Percentiles rank a stretch among this genome's conserved stretches.
These are phyloP conservation scores for Flaveria robusta DNA, from an alignment of 129 eudicot species.

Conservation along the genomic window DNA sequence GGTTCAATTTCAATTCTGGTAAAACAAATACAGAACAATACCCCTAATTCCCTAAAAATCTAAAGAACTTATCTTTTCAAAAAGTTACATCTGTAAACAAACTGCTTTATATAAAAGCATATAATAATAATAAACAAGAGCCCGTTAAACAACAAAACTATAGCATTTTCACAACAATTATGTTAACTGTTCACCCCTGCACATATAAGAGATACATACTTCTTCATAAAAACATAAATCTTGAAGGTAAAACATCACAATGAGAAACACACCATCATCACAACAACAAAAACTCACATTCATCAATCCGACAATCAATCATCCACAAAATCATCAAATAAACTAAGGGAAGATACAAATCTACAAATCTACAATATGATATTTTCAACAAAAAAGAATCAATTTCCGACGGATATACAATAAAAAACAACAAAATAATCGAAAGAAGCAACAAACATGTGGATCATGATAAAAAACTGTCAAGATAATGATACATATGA, in stretches of 20 bases:
- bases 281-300: not conserved
- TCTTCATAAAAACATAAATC: not conserved
- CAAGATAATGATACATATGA: not conserved
- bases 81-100: no score
- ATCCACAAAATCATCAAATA: not conserved
- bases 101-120: not conserved
- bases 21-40: not conserved
- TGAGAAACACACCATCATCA: not conserved
- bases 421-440: not conserved
- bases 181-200: no score
- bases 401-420: not conserved
- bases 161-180: not conserved
- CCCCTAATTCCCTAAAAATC: constrained; percentile 25
- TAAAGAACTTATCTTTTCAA: not conserved
- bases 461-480: constrained; percentile 20
- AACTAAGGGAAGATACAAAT: not conserved
- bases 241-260: not conserved
- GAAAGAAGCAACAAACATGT: constrained; percentile 3
- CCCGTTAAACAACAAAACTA: not conserved
- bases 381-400: not conserved
- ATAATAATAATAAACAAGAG: not conserved
- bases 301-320: not conserved
- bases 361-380: not conserved
- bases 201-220: no score
- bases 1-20: not conserved